Evolutionary conservation across 192 early-diverging fungal species (phyloP).

Genomic region (Umbelopsis sp.): DNA sequence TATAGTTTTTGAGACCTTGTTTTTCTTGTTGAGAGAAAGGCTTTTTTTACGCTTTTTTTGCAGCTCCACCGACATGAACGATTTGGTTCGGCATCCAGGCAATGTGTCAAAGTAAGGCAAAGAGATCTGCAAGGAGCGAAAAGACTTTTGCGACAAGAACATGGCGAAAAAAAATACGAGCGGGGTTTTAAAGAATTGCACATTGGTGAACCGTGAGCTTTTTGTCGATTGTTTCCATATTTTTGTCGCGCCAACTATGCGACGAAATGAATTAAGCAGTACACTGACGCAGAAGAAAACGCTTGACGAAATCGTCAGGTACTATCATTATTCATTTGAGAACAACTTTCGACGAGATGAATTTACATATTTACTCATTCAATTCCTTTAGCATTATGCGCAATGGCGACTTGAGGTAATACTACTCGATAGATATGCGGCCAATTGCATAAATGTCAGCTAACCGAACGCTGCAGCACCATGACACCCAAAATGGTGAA

Average conservation of each 20-base stretch:
- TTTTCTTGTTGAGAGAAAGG: neutral
- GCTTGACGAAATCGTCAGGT: conserved; percentile 5
- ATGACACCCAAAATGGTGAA: conserved; percentile 5
- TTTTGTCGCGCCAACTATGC: neutral
- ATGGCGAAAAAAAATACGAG: too few relatives aligned
- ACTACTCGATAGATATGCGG: neutral
- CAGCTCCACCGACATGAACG: neutral
- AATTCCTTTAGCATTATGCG: neutral
- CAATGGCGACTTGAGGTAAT: neutral
- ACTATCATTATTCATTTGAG: neutral
- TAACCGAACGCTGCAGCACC: neutral
- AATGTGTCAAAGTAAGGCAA: neutral
- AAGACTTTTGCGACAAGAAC: neutral
- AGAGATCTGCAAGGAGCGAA: neutral
- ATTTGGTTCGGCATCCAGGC: neutral
- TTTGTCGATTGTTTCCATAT: neutral
- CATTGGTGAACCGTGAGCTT: too few relatives aligned
- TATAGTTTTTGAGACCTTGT: neutral
- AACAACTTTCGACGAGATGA: neutral
- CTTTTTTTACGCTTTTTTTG: conserved; percentile 5
- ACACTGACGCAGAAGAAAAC: neutral
- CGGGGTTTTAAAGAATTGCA: too few relatives aligned
- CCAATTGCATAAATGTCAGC: neutral
- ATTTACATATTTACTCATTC: neutral
- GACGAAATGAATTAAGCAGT: neutral